Base-by-base conservation (phyloP, 305 asterid genomes). In the Fraxinus greggii region DNA sequence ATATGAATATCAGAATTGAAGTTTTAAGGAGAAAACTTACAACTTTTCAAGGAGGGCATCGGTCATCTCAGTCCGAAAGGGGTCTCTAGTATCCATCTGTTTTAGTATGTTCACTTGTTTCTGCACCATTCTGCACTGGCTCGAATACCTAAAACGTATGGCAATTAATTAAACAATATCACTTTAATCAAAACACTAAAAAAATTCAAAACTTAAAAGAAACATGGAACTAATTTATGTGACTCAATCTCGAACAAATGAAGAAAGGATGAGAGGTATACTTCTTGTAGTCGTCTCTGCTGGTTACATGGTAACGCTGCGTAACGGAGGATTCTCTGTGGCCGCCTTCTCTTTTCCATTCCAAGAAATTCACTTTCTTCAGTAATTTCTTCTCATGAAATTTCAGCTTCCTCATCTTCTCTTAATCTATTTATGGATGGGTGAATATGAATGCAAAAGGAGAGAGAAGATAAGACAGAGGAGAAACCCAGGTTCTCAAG, bases 201-300 rank as follows among this genome's bases (percentile, higher is more conserved):
- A 76, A 6, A 7, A 5, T 10, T 24, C n/a, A 4, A 21, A 73
- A 54, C 8, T 12, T 31, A 17, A 40, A 48, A 48, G 35, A 10
- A 8, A 59, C 3, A 78, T 23, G 48, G 21, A 7, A 15, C 19
- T 17, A 65, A 81, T 13, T 4, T 7, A 13, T 9, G 31, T 9
- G 5, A 74, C 3, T 61, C 56, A 74, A 19, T 19, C 12, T 76
- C 8, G 38, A 17, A 65, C 4, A 48, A 61, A 21, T 4, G 65
- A 19, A 19, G 54, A 42, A 32, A 31, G 78, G 35, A 69, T 23
- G 17, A 6, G 65, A 75, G 54, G 54, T 0, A 65, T 86, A 94
- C 98, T 90, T 94, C 81, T 94, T 96, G 86, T 96, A 96, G 86
- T 94, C 98, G 86, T 94, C 98, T 88, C 98, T 88, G 77, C 90